phyloP scores from a whole-genome alignment of 1,284 basidiomycete species.

The Dichomitus squalens region DNA sequence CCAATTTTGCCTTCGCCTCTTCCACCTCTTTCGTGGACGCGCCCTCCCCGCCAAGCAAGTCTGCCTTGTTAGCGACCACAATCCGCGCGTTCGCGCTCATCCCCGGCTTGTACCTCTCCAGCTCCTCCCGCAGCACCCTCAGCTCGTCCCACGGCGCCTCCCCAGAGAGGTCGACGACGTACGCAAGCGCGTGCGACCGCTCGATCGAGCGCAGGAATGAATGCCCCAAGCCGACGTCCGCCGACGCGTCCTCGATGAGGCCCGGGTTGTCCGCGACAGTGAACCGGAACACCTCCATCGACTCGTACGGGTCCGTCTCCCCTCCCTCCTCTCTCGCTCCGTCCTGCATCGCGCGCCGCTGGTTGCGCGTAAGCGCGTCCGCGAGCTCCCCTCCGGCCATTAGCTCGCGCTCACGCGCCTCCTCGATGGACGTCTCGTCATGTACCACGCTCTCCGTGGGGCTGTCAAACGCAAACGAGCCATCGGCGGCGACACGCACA shows the following conservation, averaged over 20 bases:
- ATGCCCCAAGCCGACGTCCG: slow-evolving; percentile 92
- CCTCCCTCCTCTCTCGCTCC: not conserved
- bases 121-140: slow-evolving; percentile 70
- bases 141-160: slow-evolving; percentile 80
- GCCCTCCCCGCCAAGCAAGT: slow-evolving; percentile 57
- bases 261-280: slow-evolving; percentile 98
- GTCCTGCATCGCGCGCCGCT: slow-evolving; percentile 30
- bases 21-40: slow-evolving; percentile 45
- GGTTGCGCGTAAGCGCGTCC: slow-evolving; percentile 51
- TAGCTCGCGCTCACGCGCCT: slow-evolving; percentile 45
- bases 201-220: slow-evolving; percentile 94
- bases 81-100: slow-evolving; percentile 77
- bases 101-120: slow-evolving; percentile 84
- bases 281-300: slow-evolving; percentile 80
- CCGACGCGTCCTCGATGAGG: slow-evolving; percentile 82
- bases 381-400: slow-evolving; percentile 57
- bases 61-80: slow-evolving; percentile 95
- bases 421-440: slow-evolving; percentile 74
- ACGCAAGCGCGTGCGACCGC: slow-evolving; percentile 86
- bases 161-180: slow-evolving; percentile 87
- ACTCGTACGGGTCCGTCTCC: slow-evolving; percentile 41
- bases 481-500: slow-evolving; percentile 82
- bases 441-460: slow-evolving; percentile 55
- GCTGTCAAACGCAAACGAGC: slow-evolving; percentile 75
- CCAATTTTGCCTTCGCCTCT: slow-evolving; percentile 62